A percentile compares a stretch with the other conserved stretches of the same genome.
These are phyloP conservation scores for Calocybe cyanea DNA, from an alignment of 768 basidiomycete genomes.

Conservation along the genomic window DNA sequence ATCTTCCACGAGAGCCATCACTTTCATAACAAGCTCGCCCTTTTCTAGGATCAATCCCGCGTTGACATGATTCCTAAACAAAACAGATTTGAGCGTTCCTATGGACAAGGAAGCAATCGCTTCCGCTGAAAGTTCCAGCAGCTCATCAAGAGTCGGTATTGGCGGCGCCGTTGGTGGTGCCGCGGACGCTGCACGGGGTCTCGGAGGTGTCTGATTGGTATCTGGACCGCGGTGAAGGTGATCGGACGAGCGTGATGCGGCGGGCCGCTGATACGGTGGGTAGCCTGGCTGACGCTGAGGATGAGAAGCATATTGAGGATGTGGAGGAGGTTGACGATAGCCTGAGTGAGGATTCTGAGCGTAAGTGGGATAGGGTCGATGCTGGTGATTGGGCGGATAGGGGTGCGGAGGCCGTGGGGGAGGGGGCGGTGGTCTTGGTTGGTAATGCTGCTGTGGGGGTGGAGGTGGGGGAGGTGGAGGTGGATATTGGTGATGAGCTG, in stretches of 20 bases:
- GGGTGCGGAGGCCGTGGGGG: slow-evolving; percentile 18
- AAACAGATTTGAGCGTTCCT: slow-evolving; percentile 67
- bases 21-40: slow-evolving; percentile 73
- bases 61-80: slow-evolving; percentile 81
- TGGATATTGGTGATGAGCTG: slow-evolving; percentile 20
- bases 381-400: slow-evolving; percentile 18
- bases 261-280: slow-evolving; percentile 21
- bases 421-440: slow-evolving; percentile 13
- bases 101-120: slow-evolving; percentile 63
- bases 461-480: slow-evolving; percentile 19
- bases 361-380: slow-evolving; percentile 9
- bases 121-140: slow-evolving; percentile 59
- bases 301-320: slow-evolving; percentile 12
- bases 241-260: slow-evolving; percentile 19
- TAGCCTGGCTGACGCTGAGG: slow-evolving; percentile 15
- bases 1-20: slow-evolving; percentile 57
- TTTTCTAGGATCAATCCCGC: slow-evolving; percentile 84
- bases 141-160: slow-evolving; percentile 61
- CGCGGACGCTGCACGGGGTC: slow-evolving; percentile 41
- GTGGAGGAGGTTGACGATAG: slow-evolving; percentile 4
- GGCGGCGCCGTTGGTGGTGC: slow-evolving; percentile 30
- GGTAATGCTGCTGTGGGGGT: slow-evolving; percentile 20
- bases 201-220: slow-evolving; percentile 26
- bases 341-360: slow-evolving; percentile 3
- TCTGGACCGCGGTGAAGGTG: slow-evolving; percentile 15